Conservation (phyloP, 768 basidiomycete genomes). For the Boletus vermiculosoides region DNA sequence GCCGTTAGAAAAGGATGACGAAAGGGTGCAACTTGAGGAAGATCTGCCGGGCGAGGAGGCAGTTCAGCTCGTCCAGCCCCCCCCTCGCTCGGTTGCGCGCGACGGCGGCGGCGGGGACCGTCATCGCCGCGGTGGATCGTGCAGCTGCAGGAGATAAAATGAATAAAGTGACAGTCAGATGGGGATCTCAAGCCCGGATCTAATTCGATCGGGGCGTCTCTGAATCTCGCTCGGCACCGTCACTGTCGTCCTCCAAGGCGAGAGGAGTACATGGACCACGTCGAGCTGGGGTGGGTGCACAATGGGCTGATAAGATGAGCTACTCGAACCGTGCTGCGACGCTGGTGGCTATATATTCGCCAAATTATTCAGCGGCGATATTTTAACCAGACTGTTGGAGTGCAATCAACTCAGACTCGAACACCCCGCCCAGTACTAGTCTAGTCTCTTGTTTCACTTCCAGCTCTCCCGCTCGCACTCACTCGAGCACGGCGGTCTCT, state of each 20-base stretch:
- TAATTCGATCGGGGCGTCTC: conserved; percentile 25
- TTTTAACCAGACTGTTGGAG: conserved; percentile 18
- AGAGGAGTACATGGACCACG: conserved; percentile 1
- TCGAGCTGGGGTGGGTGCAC: neutral
- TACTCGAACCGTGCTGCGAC: neutral
- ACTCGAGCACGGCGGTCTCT: neutral
- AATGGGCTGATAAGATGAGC: neutral
- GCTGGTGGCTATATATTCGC: conserved; percentile 5
- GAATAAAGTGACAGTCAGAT: neutral
- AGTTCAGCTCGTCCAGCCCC: neutral
- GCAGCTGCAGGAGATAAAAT: neutral
- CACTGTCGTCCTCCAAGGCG: neutral
- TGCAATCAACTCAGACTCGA: conserved; percentile 22
- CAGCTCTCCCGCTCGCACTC: neutral
- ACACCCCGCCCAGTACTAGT: conserved; percentile 1
- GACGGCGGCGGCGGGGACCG: neutral
- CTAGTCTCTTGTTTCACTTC: neutral
- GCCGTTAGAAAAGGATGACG: conserved; percentile 7
- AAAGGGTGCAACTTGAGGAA: neutral
- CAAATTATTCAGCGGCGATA: conserved; percentile 29
- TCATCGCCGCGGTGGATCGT: conserved; percentile 3
- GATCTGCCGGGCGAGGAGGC: neutral
- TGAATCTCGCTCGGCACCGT: conserved; percentile 26
- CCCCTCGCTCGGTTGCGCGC: neutral
- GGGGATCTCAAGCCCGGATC: conserved; percentile 31